Percentiles rank a stretch among this genome's conserved stretches.
phyloP scores from a whole-genome alignment of 1,284 basidiomycete genomes.

The Moesziomyces sp. region DNA sequence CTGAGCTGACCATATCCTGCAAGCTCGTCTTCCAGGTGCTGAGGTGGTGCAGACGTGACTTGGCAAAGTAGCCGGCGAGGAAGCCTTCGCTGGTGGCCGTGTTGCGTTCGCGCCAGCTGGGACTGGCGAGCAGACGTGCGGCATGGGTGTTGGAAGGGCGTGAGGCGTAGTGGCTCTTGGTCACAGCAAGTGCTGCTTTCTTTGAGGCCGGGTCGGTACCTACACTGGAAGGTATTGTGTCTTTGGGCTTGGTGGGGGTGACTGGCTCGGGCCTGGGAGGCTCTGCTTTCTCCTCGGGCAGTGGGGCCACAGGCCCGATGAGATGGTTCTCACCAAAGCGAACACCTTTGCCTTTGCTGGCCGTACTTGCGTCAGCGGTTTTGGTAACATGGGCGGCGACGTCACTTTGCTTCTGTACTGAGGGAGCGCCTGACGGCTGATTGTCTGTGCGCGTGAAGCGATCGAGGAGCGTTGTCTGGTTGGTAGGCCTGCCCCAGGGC shows the following conservation, averaged over 20 bases:
- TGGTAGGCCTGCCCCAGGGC: conserved; percentile 45
- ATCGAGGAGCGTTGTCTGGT: conserved; percentile 40
- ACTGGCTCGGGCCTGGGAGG: background rate
- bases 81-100: conserved; percentile 86
- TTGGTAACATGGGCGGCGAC: no score
- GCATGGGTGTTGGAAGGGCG: conserved; percentile 54
- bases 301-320: conserved; percentile 8
- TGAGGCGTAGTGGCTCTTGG: conserved; percentile 41
- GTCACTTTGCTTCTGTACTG: background rate
- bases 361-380: no score
- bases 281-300: background rate
- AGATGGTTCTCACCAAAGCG: conserved; percentile 19
- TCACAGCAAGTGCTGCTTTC: conserved; percentile 23
- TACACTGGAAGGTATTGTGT: conserved; percentile 22
- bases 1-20: conserved; percentile 76
- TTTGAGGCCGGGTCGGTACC: conserved; percentile 48
- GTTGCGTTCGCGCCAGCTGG: conserved; percentile 81
- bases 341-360: conserved; percentile 10
- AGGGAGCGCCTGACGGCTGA: no score
- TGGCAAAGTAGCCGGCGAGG: conserved; percentile 88
- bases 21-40: conserved; percentile 93
- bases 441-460: conserved; percentile 19
- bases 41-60: conserved; percentile 89
- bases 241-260: conserved; percentile 23
- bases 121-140: conserved; percentile 53